Evolutionary conservation across 345 rosid genomes (phyloP).

Genomic region (Mangifera indica): DNA sequence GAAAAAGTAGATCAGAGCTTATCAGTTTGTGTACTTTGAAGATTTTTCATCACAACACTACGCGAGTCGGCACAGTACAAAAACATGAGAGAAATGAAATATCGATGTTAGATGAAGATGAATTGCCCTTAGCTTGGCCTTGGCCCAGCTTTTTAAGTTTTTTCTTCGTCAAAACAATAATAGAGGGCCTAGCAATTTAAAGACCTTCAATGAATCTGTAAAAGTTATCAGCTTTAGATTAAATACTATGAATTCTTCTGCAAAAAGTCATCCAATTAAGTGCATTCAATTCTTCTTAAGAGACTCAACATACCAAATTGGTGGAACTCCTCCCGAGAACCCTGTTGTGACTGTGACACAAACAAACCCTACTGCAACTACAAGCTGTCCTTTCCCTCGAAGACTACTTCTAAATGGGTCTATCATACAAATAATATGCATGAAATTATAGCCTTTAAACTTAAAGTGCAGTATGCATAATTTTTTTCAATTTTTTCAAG

Average conservation of each 20-base stretch:
- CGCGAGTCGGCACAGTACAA: constrained; percentile 27
- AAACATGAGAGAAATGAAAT: not conserved
- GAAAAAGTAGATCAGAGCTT: constrained; percentile 23
- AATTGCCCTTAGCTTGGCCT: not conserved
- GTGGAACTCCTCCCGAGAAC: constrained; percentile 28
- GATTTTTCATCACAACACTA: constrained; percentile 17
- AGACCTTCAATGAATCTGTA: constrained; percentile 40
- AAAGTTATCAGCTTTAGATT: constrained; percentile 31
- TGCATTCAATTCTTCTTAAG: constrained; percentile 49
- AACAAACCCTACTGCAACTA: constrained; percentile 28
- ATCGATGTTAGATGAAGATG: constrained; percentile 3
- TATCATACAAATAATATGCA: no score
- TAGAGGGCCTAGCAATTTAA: constrained; percentile 40
- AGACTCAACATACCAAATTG: constrained; percentile 26
- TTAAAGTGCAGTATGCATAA: no score
- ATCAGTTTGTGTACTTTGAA: constrained; percentile 31
- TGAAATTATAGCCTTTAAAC: no score
- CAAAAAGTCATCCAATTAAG: constrained; percentile 22
- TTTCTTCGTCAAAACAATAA: constrained; percentile 14
- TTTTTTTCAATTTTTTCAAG: not conserved
- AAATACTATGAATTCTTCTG: constrained; percentile 39
- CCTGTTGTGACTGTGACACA: constrained; percentile 12
- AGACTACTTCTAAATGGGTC: no score
- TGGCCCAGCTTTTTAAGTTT: not conserved
- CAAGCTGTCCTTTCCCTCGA: not conserved